Conservation (phyloP, 1,284 basidiomycete genomes). For the Apiotrichum montevideense region DNA sequence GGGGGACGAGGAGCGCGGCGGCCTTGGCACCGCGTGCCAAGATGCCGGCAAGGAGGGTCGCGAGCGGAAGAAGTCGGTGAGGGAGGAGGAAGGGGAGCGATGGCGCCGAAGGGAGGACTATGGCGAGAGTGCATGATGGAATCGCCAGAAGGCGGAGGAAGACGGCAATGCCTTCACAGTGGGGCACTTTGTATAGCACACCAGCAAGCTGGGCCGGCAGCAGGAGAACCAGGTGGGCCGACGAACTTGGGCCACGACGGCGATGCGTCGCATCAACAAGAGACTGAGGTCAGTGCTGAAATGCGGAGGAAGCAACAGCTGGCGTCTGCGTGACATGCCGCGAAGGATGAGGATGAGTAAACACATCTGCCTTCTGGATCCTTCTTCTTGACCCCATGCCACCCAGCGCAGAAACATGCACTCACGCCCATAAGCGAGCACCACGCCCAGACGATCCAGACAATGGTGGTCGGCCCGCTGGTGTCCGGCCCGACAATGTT, state of each 20-base stretch:
- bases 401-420: neutral
- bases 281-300: slow-evolving; percentile 6
- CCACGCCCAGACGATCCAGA: slow-evolving; percentile 18
- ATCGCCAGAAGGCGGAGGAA: slow-evolving; percentile 11
- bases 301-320: too few relatives aligned
- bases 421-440: slow-evolving; percentile 11
- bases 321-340: too few relatives aligned
- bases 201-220: slow-evolving; percentile 15
- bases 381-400: too few relatives aligned
- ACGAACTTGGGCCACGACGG: slow-evolving; percentile 9
- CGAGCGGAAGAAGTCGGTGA: slow-evolving; percentile 13
- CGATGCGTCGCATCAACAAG: slow-evolving; percentile 12
- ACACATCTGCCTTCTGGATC: too few relatives aligned
- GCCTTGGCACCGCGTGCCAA: slow-evolving; percentile 18
- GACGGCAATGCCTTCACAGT: slow-evolving; percentile 2
- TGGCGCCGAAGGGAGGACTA: slow-evolving; percentile 14
- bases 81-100: slow-evolving; percentile 14
- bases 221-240: slow-evolving; percentile 14
- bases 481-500: slow-evolving; percentile 11
- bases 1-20: slow-evolving; percentile 15
- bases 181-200: slow-evolving; percentile 6
- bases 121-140: slow-evolving; percentile 12
- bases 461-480: slow-evolving; percentile 8
- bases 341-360: too few relatives aligned
- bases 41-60: slow-evolving; percentile 14